Evolutionary conservation across 1,284 basidiomycete species (phyloP), one percentile per base, ranked within the genome.

Genomic region (Austroboletus rostrupii): DNA sequence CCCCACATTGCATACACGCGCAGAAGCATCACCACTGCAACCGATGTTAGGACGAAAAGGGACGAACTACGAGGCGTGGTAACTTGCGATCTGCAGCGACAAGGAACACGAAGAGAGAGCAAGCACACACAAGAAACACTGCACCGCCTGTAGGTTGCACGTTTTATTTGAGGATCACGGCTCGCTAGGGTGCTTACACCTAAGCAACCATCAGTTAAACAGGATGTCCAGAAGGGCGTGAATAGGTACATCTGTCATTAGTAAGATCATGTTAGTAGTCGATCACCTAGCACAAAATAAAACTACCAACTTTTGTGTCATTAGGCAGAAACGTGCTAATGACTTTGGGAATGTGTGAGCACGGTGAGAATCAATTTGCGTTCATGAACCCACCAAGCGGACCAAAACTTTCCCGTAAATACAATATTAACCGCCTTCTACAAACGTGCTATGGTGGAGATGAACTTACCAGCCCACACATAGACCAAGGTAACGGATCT

Each of bases 401-500:
- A 16, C 19, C 26, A 13, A 19, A 23, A 5, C 49, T 50, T 32
- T 13, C 2, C 1, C 29, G 21, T 32, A 12, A 13, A 31, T 31
- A 8, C n/a, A 33, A 14, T 0, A 3, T 40, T n/a, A 36, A 12
- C 9, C 26, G 13, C 2, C 8, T 13, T 26, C 3, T n/a, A 42
- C 20, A n/a, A 17, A 33, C 5, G n/a, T 6, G 28, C 8, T 9
- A 5, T 31, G 42, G 23, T 26, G 29, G 29, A 32, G 16, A 28
- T 20, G 21, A 29, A 47, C 48, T 10, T 21, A 49, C 20, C 17
- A 23, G 31, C 28, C 12, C 1, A 16, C 14, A 31, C 28, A 36
- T 19, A 48, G 32, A 16, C 49, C 49, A 20, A 32, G 7, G 19
- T 50, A 50, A 26, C 49, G 49, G 39, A 50, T 40, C 49, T 50